These are phyloP conservation scores for Rhodamnia rubescens DNA, from an alignment of 345 rosid species.

Conservation along the genomic window DNA sequence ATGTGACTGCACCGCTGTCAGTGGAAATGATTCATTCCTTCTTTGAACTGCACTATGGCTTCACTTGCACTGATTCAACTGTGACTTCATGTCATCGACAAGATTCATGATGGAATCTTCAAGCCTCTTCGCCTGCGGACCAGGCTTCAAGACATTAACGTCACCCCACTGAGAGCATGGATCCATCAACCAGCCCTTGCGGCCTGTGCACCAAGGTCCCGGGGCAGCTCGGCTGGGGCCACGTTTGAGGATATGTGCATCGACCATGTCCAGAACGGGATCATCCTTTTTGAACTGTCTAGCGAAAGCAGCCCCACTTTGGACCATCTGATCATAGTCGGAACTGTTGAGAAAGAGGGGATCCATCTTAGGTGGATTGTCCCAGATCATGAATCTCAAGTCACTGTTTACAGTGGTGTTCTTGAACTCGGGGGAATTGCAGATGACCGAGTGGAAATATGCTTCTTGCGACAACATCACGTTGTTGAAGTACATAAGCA, in stretches of 20 bases:
- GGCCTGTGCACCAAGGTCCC: conserved; percentile 92
- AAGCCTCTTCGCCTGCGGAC: conserved; percentile 64
- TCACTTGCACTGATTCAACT: conserved; percentile 79
- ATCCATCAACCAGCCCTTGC: conserved; percentile 64
- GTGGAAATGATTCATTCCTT: background rate
- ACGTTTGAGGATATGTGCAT: conserved; percentile 64
- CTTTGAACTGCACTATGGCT: conserved; percentile 3
- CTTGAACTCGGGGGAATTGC: conserved; percentile 81
- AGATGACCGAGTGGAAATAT: conserved; percentile 85
- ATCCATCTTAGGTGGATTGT: conserved; percentile 93
- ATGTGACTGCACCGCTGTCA: conserved; percentile 5
- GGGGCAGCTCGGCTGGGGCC: conserved; percentile 44
- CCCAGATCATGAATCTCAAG: conserved; percentile 90
- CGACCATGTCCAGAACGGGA: conserved; percentile 63
- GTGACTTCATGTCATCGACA: conserved; percentile 60
- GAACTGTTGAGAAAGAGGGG: conserved; percentile 61
- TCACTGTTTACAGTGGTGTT: conserved; percentile 80
- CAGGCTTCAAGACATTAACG: conserved; percentile 63
- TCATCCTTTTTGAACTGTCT: conserved; percentile 68
- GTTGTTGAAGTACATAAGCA: conserved; percentile 93
- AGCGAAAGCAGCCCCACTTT: conserved; percentile 87
- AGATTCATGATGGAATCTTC: conserved; percentile 57
- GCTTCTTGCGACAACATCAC: conserved; percentile 75
- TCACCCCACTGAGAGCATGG: conserved; percentile 98
- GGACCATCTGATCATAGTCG: conserved; percentile 58